Evolutionary conservation across 345 rosid species (phyloP).

Genomic region (Citrus maxima): DNA sequence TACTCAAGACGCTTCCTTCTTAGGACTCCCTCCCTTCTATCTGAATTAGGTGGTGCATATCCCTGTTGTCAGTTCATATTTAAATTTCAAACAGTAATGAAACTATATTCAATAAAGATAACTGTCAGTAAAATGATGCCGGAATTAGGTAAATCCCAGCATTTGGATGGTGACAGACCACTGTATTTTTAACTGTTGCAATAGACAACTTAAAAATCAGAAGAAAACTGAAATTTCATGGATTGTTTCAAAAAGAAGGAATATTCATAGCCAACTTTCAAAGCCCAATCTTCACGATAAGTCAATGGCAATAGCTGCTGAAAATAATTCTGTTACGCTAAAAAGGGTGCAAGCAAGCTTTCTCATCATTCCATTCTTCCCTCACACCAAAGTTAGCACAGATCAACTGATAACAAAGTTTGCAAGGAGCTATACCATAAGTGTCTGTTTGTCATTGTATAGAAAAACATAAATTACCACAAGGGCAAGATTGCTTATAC

Average conservation of each 20-base stretch:
- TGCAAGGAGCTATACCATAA: neutral
- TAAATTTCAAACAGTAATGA: constrained; percentile 41
- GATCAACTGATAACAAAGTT: neutral
- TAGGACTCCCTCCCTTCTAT: constrained; percentile 92
- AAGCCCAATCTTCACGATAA: neutral
- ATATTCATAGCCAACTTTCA: neutral
- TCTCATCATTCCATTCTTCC: neutral
- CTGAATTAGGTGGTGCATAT: constrained; percentile 99
- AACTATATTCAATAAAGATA: constrained; percentile 2
- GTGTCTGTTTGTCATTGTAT: neutral
- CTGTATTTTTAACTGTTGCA: neutral
- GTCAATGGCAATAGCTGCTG: neutral
- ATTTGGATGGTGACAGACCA: neutral
- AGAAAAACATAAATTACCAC: neutral
- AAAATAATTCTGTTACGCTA: neutral
- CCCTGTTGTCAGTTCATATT: constrained; percentile 97
- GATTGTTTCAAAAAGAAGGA: neutral
- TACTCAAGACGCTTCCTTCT: constrained; percentile 90
- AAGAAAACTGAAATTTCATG: neutral
- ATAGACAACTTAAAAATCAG: neutral
- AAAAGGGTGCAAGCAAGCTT: neutral
- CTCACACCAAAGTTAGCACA: neutral
- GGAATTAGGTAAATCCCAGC: neutral
- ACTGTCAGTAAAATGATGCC: neutral
- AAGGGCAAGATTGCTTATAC: neutral